Conservation (phyloP, 805 yeast genomes). For the Candida maltosa region DNA sequence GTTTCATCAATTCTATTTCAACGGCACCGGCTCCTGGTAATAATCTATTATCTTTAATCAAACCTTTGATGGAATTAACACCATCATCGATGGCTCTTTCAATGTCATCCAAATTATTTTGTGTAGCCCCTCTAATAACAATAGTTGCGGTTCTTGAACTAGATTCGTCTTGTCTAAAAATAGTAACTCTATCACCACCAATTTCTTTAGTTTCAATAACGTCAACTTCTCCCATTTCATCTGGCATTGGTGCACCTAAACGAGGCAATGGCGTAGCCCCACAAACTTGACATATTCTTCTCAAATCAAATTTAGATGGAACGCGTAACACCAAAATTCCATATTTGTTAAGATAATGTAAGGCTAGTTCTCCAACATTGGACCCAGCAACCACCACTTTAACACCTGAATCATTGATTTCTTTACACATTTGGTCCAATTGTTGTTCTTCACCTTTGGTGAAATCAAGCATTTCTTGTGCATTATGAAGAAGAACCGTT, state of each 20-base stretch:
- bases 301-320: slow-evolving; percentile 89
- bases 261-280: slow-evolving; percentile 96
- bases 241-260: slow-evolving; percentile 92
- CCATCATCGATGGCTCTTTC: slow-evolving; percentile 98
- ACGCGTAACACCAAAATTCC: slow-evolving; percentile 83
- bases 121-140: slow-evolving; percentile 94
- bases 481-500: slow-evolving; percentile 91
- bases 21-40: slow-evolving; percentile 96
- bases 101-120: slow-evolving; percentile 86
- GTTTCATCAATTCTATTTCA: slow-evolving; percentile 82
- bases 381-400: slow-evolving; percentile 92
- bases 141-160: slow-evolving; percentile 81
- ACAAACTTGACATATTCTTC: slow-evolving; percentile 92
- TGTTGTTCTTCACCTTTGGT: slow-evolving; percentile 95
- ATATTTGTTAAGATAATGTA: slow-evolving; percentile 87
- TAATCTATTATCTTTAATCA: slow-evolving; percentile 73
- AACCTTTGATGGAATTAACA: slow-evolving; percentile 85
- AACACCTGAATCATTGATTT: slow-evolving; percentile 79
- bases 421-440: slow-evolving; percentile 80
- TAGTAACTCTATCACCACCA: slow-evolving; percentile 96
- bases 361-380: slow-evolving; percentile 86
- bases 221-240: slow-evolving; percentile 87
- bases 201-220: slow-evolving; percentile 87
- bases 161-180: slow-evolving; percentile 79
- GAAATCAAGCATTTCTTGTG: slow-evolving; percentile 94